Evolutionary conservation across 2,329 filamentous ascomycete genomes (phyloP).

Genomic region (Paramyrothecium sp.): DNA sequence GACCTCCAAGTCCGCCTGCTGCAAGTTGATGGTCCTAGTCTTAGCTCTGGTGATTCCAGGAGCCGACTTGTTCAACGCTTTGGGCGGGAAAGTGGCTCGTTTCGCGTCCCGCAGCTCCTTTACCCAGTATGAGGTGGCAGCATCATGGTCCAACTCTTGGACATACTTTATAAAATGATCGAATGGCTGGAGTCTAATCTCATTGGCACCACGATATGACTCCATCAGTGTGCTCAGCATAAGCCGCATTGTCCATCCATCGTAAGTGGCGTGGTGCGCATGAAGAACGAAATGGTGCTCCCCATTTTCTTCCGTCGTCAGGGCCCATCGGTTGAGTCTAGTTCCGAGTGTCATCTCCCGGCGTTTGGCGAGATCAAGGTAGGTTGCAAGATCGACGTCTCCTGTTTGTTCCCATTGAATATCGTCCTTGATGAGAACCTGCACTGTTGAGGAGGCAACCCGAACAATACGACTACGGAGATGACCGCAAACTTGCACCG

Average conservation of each 20-base stretch:
- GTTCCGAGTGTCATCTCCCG: slow-evolving; percentile 1
- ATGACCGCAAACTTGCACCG: not conserved
- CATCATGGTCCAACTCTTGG: slow-evolving; percentile 22
- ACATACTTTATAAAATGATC: slow-evolving; percentile 41
- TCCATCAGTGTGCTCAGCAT: slow-evolving; percentile 10
- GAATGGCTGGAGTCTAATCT: slow-evolving; percentile 20
- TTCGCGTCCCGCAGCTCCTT: slow-evolving; percentile 29
- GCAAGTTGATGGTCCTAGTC: too few relatives aligned
- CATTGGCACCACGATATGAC: slow-evolving; percentile 4
- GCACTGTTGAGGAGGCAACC: not conserved
- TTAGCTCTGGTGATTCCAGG: too few relatives aligned
- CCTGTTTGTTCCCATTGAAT: not conserved
- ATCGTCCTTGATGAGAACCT: slow-evolving; percentile 1
- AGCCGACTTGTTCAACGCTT: too few relatives aligned
- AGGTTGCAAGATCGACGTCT: too few relatives aligned
- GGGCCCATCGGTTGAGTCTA: not conserved
- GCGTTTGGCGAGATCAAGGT: too few relatives aligned
- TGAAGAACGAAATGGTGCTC: slow-evolving; percentile 10
- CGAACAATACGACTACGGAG: slow-evolving; percentile 2
- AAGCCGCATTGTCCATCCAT: slow-evolving; percentile 48
- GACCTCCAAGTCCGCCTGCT: too few relatives aligned
- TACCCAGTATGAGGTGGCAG: slow-evolving; percentile 31
- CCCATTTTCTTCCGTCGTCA: not conserved
- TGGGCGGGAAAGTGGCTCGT: not conserved
- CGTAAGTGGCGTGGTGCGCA: slow-evolving; percentile 43